Evolutionary conservation across 1,284 basidiomycete species (phyloP).

Genomic region (Exsudoporus floridanus): DNA sequence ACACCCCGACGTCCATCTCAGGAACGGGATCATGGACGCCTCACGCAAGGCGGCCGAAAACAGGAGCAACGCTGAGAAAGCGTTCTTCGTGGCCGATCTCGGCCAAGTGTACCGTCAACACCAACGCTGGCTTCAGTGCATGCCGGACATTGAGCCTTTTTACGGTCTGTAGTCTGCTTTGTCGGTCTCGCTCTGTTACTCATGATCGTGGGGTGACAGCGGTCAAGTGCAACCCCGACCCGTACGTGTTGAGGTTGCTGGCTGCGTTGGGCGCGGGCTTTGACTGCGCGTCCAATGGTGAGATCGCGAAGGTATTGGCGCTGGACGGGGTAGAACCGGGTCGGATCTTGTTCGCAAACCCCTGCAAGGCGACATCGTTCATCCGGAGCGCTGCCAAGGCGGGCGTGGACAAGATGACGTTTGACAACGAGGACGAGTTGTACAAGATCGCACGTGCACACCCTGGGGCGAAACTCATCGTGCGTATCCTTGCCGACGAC

Average conservation of each 20-base stretch:
- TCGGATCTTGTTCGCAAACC: constrained; percentile 97
- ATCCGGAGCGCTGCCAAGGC: constrained; percentile 79
- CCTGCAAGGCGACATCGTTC: constrained; percentile 96
- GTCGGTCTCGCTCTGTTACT: constrained; percentile 20
- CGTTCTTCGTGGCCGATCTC: constrained; percentile 96
- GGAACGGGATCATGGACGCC: constrained; percentile 69
- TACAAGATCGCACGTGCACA: constrained; percentile 88
- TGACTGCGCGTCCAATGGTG: constrained; percentile 97
- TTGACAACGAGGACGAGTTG: constrained; percentile 98
- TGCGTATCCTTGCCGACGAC: constrained; percentile 97
- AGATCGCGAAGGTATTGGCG: constrained; percentile 82
- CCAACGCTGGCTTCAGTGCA: constrained; percentile 76
- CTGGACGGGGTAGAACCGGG: constrained; percentile 70
- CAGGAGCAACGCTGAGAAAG: constrained; percentile 80
- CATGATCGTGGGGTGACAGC: constrained; percentile 22
- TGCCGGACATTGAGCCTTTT: constrained; percentile 90
- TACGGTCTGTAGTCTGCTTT: constrained; percentile 48
- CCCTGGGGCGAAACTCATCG: constrained; percentile 82
- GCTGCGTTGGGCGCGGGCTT: constrained; percentile 90
- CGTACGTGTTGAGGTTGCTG: constrained; percentile 87
- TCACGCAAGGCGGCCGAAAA: constrained; percentile 49
- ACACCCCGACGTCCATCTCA: constrained; percentile 68
- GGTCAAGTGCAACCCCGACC: constrained; percentile 87
- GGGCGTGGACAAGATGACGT: constrained; percentile 93
- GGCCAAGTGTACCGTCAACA: constrained; percentile 87